phyloP scores from a whole-genome alignment of 2,329 filamentous ascomycete genomes.

The Penicillium nordicum region DNA sequence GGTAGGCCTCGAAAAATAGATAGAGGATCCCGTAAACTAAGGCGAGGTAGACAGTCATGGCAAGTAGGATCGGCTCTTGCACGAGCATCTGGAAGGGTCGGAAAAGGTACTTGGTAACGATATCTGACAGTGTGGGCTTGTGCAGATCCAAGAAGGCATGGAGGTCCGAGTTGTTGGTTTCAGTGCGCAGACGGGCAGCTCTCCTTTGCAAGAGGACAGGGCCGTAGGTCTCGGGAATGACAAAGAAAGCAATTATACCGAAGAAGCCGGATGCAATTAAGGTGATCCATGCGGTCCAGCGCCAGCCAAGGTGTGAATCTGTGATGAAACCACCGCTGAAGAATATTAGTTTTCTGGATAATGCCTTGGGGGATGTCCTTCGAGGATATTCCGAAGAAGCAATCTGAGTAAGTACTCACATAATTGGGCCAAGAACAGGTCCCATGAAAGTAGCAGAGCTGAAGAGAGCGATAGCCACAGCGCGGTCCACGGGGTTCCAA shows the following conservation, averaged over 20 bases:
- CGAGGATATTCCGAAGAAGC: background rate
- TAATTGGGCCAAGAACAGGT: conserved; percentile 48
- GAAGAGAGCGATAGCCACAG: conserved; percentile 48
- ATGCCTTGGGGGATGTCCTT: background rate
- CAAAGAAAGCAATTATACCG: conserved; percentile 42
- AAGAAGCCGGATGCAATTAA: conserved; percentile 48
- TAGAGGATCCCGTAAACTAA: conserved; percentile 40
- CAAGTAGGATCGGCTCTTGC: conserved; percentile 48
- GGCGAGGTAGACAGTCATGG: conserved; percentile 46
- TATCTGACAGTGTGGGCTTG: conserved; percentile 36
- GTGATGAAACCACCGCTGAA: conserved; percentile 48
- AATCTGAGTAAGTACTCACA: conserved; percentile 24
- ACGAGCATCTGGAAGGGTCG: conserved; percentile 48
- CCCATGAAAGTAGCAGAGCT: conserved; percentile 48
- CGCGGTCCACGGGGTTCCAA: conserved; percentile 48
- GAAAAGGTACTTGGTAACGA: conserved; percentile 46
- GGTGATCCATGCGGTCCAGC: conserved; percentile 58
- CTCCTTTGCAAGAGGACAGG: conserved; percentile 49
- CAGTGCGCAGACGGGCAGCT: conserved; percentile 48
- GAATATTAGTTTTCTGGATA: background rate
- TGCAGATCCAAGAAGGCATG: conserved; percentile 47
- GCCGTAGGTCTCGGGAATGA: conserved; percentile 52
- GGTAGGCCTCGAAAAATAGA: conserved; percentile 43
- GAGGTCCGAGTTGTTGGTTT: conserved; percentile 48
- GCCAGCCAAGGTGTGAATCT: conserved; percentile 52